Evolutionary conservation across 257 asterid species (phyloP).

Genomic region (Salvia splendens): DNA sequence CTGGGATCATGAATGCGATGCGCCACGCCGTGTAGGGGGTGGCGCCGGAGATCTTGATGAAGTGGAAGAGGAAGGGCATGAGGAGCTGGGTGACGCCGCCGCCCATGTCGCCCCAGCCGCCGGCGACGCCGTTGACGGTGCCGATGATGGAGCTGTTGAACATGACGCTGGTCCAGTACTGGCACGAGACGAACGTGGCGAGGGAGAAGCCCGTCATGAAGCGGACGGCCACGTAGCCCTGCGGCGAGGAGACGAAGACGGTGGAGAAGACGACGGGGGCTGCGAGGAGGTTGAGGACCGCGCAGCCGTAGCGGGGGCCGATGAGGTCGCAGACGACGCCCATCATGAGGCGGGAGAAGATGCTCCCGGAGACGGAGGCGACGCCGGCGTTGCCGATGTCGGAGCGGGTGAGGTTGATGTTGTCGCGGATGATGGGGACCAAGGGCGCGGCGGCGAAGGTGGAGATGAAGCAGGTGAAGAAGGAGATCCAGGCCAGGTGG

Average conservation of each 20-base stretch:
- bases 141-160: slow-evolving; percentile 44
- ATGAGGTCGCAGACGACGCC: slow-evolving; percentile 61
- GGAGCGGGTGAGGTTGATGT: slow-evolving; percentile 42
- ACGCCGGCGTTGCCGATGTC: slow-evolving; percentile 76
- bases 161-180: slow-evolving; percentile 49
- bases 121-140: slow-evolving; percentile 49
- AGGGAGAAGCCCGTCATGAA: slow-evolving; percentile 55
- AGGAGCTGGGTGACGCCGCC: slow-evolving; percentile 49
- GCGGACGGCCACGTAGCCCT: slow-evolving; percentile 40
- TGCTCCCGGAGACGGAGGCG: slow-evolving; percentile 63
- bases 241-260: slow-evolving; percentile 31
- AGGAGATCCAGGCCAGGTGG: slow-evolving; percentile 70
- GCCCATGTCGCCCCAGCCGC: slow-evolving; percentile 59
- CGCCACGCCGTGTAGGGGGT: slow-evolving; percentile 52
- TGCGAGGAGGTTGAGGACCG: slow-evolving; percentile 41
- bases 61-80: slow-evolving; percentile 47
- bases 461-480: slow-evolving; percentile 65
- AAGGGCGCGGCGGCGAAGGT: slow-evolving; percentile 72
- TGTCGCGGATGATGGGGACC: slow-evolving; percentile 69
- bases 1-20: slow-evolving; percentile 46
- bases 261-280: slow-evolving; percentile 49
- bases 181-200: slow-evolving; percentile 50
- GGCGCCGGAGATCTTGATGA: slow-evolving; percentile 40
- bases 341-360: slow-evolving; percentile 63
- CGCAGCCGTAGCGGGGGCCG: slow-evolving; percentile 54